Evolutionary conservation across 768 basidiomycete genomes (phyloP), one percentile per base, ranked within the genome.

Genomic region (Dacryopinax primogenitus): DNA sequence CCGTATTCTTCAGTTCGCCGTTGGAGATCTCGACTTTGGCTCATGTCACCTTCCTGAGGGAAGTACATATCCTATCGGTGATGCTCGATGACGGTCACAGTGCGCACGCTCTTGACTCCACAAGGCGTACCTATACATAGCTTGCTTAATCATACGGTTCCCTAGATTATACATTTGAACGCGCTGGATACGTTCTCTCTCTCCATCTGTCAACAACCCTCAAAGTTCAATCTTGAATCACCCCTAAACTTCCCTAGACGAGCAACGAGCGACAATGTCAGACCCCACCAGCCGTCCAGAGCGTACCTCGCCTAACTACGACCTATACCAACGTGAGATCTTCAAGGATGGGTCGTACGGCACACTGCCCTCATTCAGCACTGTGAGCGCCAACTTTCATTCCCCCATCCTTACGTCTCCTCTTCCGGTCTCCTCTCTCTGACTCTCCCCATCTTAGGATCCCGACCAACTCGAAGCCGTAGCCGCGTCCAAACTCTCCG

Each of bases 291-390:
- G 80, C 73, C 79, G 79, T 69, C 77, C 78, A 6, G 72, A 75
- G 61, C 77, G 80, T 36, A 76, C 78, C 26, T 79, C 80, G 1
- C 81, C 82, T 15, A 76, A 79, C 69, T 82, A 79, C 67, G 80
- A 79, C 1, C 75, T 80, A 30, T 81, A 82, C 71, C 81, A 82
- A 70, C 79, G 80, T 58, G 78, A 82, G 45, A 67, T 80, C 16
- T 81, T 81, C 74, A 74, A 74, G 62, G 65, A 72, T 18, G 51
- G 51, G 4, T 58, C 51, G 18, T 58, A 58, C 51, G 68, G 67
- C 39, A 39, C 61, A 34, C 64, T 65, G 64, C 69, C 67, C 18
- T 62, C 64, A 1, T 70, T 69, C 66, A 65, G 65, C 21, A 69
- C 68, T 34, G 37, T 58, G 18, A 11, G 37, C 37, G 12, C 37